Conservation (phyloP, 352 stramenopile species). For the Pythium monospermum region DNA sequence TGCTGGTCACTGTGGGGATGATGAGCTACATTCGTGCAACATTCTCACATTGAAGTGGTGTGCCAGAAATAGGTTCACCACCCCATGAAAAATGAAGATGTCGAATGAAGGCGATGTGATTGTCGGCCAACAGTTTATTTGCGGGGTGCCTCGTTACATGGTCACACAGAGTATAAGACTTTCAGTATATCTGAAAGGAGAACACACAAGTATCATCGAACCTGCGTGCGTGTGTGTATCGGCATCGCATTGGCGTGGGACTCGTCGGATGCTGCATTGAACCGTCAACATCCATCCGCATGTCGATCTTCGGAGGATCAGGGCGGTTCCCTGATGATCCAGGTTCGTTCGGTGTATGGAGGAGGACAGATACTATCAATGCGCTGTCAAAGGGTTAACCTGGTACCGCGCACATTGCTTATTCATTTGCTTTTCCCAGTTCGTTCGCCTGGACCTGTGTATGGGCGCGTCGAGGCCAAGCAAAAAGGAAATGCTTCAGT, state of each 20-base stretch:
- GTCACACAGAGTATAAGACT: too few species aligned
- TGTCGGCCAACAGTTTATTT: too few species aligned
- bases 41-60: slow-evolving; percentile 8
- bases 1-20: neutral
- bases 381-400: neutral
- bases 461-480: slow-evolving; percentile 50
- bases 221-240: neutral
- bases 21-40: slow-evolving; percentile 13
- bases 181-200: too few species aligned
- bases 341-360: slow-evolving; percentile 24
- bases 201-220: too few species aligned
- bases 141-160: neutral
- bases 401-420: too few species aligned
- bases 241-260: neutral
- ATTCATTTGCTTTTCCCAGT: slow-evolving; percentile 13
- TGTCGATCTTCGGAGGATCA: slow-evolving; percentile 79
- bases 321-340: slow-evolving; percentile 69
- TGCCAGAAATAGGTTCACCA: neutral
- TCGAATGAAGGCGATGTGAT: too few species aligned
- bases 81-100: too few species aligned
- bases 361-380: too few species aligned
- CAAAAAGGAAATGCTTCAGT: slow-evolving; percentile 59
- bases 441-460: slow-evolving; percentile 72
- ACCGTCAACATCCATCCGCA: slow-evolving; percentile 6
- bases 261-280: slow-evolving; percentile 1